A percentile compares a stretch with the other conserved stretches of the same genome.
Conservation (phyloP, 208 protist genomes). For the Acanthamoeba castellanii region DNA sequence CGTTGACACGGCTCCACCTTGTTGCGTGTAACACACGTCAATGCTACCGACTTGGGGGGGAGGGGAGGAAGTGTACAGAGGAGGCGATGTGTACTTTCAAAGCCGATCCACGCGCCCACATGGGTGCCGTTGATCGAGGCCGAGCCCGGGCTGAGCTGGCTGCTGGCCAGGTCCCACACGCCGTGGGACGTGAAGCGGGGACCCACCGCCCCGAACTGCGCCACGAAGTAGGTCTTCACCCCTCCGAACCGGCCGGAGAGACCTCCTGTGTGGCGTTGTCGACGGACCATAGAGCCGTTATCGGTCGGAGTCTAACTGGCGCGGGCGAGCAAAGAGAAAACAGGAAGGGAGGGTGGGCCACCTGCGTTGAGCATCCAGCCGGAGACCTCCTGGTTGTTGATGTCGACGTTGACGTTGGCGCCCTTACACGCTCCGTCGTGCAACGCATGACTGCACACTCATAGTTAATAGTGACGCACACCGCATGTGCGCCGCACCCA, state of each 20-base stretch:
- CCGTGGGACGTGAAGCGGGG: background rate
- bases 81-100: background rate
- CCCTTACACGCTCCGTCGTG: background rate
- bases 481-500: background rate
- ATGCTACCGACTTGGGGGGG: background rate
- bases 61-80: background rate
- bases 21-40: background rate
- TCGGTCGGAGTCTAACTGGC: too few relatives aligned
- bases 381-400: background rate
- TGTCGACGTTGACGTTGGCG: background rate
- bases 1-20: background rate
- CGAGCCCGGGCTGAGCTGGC: background rate
- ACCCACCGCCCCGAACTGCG: background rate
- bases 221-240: slow-evolving; percentile 20
- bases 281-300: too few relatives aligned
- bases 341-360: background rate
- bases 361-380: background rate
- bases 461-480: background rate
- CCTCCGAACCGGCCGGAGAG: background rate
- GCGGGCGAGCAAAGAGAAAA: too few relatives aligned
- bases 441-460: background rate
- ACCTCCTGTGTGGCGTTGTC: background rate
- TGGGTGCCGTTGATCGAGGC: background rate
- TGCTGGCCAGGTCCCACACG: background rate
- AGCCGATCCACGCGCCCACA: background rate